These are phyloP conservation scores for Aspergillus japonicus DNA, from an alignment of 2,329 filamentous ascomycete species.

Conservation along the genomic window DNA sequence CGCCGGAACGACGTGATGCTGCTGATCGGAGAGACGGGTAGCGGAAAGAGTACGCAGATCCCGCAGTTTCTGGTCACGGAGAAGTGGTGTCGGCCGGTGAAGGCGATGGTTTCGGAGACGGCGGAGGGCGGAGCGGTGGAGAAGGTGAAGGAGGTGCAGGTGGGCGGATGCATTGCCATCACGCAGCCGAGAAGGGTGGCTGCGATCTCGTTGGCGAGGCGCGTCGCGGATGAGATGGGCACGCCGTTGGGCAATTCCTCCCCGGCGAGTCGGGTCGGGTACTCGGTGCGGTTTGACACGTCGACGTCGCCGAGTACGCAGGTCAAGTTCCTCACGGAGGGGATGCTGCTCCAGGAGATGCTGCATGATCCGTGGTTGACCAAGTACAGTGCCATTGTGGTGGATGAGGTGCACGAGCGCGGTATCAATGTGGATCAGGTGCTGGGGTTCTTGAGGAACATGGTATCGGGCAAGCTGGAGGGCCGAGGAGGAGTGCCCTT, in stretches of 20 bases:
- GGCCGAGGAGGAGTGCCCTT: slow-evolving; percentile 71
- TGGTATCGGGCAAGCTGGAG: slow-evolving; percentile 59
- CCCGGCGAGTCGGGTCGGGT: slow-evolving; percentile 71
- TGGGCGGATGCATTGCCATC: slow-evolving; percentile 83
- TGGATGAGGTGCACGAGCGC: slow-evolving; percentile 96
- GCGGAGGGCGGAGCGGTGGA: slow-evolving; percentile 18
- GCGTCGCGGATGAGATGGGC: slow-evolving; percentile 82
- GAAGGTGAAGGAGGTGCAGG: slow-evolving; percentile 45
- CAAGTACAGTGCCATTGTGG: slow-evolving; percentile 84
- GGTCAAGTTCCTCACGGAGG: slow-evolving; percentile 94
- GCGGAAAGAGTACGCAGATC: slow-evolving; percentile 94
- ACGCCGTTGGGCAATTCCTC: slow-evolving; percentile 60
- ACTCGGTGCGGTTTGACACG: slow-evolving; percentile 92
- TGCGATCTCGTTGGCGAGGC: slow-evolving; percentile 82
- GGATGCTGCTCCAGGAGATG: slow-evolving; percentile 93
- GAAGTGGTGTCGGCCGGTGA: slow-evolving; percentile 70
- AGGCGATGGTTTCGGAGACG: slow-evolving; percentile 47
- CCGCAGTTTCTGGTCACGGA: slow-evolving; percentile 83
- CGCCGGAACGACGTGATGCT: slow-evolving; percentile 71
- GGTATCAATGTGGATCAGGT: slow-evolving; percentile 92
- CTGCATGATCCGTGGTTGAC: slow-evolving; percentile 77
- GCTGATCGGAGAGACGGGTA: slow-evolving; percentile 90
- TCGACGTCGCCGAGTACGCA: slow-evolving; percentile 75
- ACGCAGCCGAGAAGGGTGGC: slow-evolving; percentile 93
- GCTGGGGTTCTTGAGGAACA: slow-evolving; percentile 79